These are phyloP conservation scores for Ophiocordyceps robertsii DNA, from an alignment of 2,329 filamentous ascomycete species.

Conservation along the genomic window DNA sequence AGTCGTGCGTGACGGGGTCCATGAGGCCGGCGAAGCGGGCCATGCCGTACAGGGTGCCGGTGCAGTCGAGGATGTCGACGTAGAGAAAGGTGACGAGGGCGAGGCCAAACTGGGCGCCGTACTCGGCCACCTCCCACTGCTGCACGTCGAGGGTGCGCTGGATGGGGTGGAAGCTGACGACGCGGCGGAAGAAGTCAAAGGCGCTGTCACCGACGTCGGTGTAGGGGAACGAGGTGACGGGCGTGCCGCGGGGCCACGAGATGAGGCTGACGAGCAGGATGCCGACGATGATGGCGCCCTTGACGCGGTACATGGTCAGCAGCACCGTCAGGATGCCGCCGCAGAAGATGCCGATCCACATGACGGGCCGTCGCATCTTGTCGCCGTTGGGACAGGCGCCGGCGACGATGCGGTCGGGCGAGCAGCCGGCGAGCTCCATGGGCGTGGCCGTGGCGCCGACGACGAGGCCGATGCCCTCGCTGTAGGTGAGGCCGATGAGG, in stretches of 20 bases:
- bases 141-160: slow-evolving; percentile 54
- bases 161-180: slow-evolving; percentile 75
- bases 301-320: slow-evolving; percentile 74
- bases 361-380: slow-evolving; percentile 71
- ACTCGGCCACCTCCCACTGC: slow-evolving; percentile 55
- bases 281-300: slow-evolving; percentile 73
- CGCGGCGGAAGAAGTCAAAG: slow-evolving; percentile 81
- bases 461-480: slow-evolving; percentile 68
- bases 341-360: slow-evolving; percentile 85
- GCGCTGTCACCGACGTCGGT: slow-evolving; percentile 51
- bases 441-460: slow-evolving; percentile 57
- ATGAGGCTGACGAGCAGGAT: slow-evolving; percentile 78
- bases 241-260: slow-evolving; percentile 69
- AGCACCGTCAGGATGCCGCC: slow-evolving; percentile 69
- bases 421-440: slow-evolving; percentile 62
- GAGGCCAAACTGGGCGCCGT: slow-evolving; percentile 65
- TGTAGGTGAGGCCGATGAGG: slow-evolving; percentile 64
- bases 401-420: slow-evolving; percentile 22
- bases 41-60: slow-evolving; percentile 82
- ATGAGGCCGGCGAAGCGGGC: slow-evolving; percentile 70
- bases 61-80: slow-evolving; percentile 79
- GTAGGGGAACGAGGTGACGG: slow-evolving; percentile 72
- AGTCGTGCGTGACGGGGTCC: slow-evolving; percentile 73
- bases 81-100: slow-evolving; percentile 84
- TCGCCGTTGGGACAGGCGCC: slow-evolving; percentile 47